A percentile compares a stretch with the other conserved stretches of the same genome.
Evolutionary conservation across 768 basidiomycete genomes (phyloP).

Genomic region (Collybiopsis luxurians): DNA sequence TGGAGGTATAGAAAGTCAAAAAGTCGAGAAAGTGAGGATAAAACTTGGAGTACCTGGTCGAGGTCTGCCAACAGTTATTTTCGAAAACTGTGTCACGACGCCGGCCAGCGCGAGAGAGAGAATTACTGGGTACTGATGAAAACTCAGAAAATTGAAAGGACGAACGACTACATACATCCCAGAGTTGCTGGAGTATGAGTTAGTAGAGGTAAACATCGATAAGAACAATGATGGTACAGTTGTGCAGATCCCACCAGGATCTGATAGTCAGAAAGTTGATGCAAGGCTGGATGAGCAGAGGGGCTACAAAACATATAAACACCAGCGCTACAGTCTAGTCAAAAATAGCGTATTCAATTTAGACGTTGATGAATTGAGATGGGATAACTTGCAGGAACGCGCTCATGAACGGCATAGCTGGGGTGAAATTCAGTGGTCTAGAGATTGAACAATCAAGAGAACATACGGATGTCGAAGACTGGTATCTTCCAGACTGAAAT

Average conservation of each 20-base stretch:
- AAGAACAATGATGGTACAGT: constrained; percentile 36
- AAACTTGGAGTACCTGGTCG: constrained; percentile 59
- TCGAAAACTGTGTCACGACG: constrained; percentile 78
- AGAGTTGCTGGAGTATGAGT: constrained; percentile 31
- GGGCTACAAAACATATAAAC: constrained; percentile 58
- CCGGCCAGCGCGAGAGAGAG: constrained; percentile 76
- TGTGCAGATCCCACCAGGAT: constrained; percentile 91
- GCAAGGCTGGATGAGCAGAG: constrained; percentile 63
- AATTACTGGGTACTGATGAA: constrained; percentile 43
- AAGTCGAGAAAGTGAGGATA: not conserved
- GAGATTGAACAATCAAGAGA: not conserved
- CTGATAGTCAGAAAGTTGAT: constrained; percentile 72
- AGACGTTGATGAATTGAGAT: constrained; percentile 6
- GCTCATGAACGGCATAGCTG: constrained; percentile 72
- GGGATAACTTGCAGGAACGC: constrained; percentile 56
- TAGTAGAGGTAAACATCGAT: not conserved
- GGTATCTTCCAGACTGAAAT: constrained; percentile 77
- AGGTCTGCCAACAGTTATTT: constrained; percentile 86
- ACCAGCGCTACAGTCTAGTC: constrained; percentile 51
- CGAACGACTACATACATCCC: constrained; percentile 30
- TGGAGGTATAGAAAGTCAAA: constrained; percentile 16
- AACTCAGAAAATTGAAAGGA: not conserved
- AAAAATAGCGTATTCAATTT: not conserved
- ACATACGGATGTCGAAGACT: constrained; percentile 44
- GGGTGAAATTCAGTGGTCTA: constrained; percentile 1